Base-by-base conservation (phyloP, 169 alveolate species). In the Plasmodium billcollinsi region DNA sequence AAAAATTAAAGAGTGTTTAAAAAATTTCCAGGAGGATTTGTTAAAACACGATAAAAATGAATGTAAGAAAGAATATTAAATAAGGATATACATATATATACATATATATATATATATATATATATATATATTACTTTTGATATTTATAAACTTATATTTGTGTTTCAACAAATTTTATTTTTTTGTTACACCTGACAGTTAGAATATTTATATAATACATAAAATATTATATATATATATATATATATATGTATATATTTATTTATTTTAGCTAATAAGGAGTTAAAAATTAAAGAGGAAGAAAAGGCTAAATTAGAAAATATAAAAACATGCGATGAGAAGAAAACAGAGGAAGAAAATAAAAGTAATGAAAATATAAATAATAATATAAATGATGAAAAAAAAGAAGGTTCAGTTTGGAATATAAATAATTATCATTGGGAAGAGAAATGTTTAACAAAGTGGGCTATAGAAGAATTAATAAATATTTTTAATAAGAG, bases 351-450 rank as follows among this genome's bases (percentile, higher is more conserved):
- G 45, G 39, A 29, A 29, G 67, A 33, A 47, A 58, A 58, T 2
- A 62, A 59, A 39, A 39, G 43, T 8, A 8, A 59, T 6, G 20
- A 66, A n/a, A 54, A 47, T 59, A 4, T 52, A 18, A 74, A 74
- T 24, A 24, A 21, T 14, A 65, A 4, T 39, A 18, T 11, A 63
- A 45, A 62, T 18, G 56, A 62, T 11, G 73, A 65, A 65, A 76
- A 76, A 76, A 76, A 76, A 65, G 89, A 76, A 15, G 95, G 95
- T 4, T 92, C 95, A 14, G 29, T 92, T 50, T 92, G 95, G 95
- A 92, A 92, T 62, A 88, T 92, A n/a, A 92, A 92, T 71, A 92
- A 92, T 78, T 92, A 92, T 90, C 95, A 92, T n/a, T 92, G 95
- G 95, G 95, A 92, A 56, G 95, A 92, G 73, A 92, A 88, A 73